These are phyloP conservation scores for Penicillium sp. DNA, from an alignment of 2,329 filamentous ascomycete species.

Conservation along the genomic window DNA sequence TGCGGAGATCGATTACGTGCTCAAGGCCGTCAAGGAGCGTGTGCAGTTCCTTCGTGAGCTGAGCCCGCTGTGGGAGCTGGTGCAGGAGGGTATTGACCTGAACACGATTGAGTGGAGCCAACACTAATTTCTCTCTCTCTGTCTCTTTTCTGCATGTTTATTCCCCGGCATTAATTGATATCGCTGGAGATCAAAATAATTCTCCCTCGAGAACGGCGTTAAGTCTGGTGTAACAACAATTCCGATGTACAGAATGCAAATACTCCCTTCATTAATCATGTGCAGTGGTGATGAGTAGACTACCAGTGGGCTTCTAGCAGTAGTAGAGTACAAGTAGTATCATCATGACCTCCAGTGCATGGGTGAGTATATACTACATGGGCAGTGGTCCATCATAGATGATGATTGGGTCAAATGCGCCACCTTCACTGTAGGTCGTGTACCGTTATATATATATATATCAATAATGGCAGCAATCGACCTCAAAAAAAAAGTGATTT, in stretches of 20 bases:
- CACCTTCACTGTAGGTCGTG: too few relatives aligned
- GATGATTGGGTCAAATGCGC: too few relatives aligned
- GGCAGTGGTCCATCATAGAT: too few relatives aligned
- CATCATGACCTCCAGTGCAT: too few relatives aligned
- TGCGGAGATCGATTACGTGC: conserved; percentile 92
- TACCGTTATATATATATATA: too few relatives aligned
- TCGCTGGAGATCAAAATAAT: conserved; percentile 21
- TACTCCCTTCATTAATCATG: conserved; percentile 17
- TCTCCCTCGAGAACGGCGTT: conserved; percentile 21
- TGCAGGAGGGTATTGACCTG: conserved; percentile 93
- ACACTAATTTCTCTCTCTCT: conserved; percentile 62
- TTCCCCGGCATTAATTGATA: conserved; percentile 22
- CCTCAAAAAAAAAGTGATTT: background rate
- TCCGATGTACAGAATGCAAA: conserved; percentile 29
- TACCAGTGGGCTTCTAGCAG: too few relatives aligned
- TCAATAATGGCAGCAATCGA: too few relatives aligned
- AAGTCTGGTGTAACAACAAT: conserved; percentile 28
- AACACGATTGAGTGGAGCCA: conserved; percentile 98
- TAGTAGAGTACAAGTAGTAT: too few relatives aligned
- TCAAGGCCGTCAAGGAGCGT: conserved; percentile 88
- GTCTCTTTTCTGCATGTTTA: conserved; percentile 8
- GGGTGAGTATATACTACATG: too few relatives aligned
- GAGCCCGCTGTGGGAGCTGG: conserved; percentile 94
- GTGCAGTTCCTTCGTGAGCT: conserved; percentile 93
- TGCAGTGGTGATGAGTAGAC: too few relatives aligned